phyloP scores from a whole-genome alignment of 441 rosid genomes.

The Euphorbia schlechtendalii region DNA sequence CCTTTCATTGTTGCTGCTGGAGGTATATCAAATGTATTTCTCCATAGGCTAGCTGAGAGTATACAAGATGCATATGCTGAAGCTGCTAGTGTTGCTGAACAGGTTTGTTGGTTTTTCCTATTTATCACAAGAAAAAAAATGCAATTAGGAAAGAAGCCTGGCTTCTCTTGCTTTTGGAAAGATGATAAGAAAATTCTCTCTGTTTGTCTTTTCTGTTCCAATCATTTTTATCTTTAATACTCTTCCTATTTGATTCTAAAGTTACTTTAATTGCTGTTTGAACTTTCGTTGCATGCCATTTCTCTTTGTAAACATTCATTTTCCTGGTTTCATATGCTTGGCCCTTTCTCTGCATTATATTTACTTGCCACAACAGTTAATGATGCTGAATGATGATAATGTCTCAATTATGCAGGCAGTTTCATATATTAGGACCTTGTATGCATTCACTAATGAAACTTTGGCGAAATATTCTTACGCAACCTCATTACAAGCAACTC shows the following conservation, averaged over 20 bases:
- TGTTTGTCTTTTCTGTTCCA: background rate
- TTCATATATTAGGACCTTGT: constrained; percentile 78
- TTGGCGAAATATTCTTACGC: constrained; percentile 98
- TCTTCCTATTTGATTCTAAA: background rate
- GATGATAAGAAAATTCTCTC: background rate
- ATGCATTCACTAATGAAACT: constrained; percentile 98
- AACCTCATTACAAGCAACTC: constrained; percentile 93
- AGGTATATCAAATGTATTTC: constrained; percentile 94
- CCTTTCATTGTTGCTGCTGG: constrained; percentile 99
- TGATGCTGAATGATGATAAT: constrained; percentile 7
- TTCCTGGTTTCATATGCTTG: background rate
- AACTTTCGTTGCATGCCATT: background rate
- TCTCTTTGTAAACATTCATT: background rate
- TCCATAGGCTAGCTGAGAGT: constrained; percentile 96
- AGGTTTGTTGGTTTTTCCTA: constrained; percentile 39
- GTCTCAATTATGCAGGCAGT: constrained; percentile 61
- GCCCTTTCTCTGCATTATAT: no score
- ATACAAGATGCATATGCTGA: constrained; percentile 99
- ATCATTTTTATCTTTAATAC: background rate
- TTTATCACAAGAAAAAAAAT: no score
- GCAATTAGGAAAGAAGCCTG: no score
- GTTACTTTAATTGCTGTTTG: background rate
- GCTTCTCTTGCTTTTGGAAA: background rate
- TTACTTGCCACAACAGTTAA: background rate
- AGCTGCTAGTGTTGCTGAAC: constrained; percentile 98